These are phyloP conservation scores for Brassica incana DNA, from an alignment of 345 rosid species.

Conservation along the genomic window DNA sequence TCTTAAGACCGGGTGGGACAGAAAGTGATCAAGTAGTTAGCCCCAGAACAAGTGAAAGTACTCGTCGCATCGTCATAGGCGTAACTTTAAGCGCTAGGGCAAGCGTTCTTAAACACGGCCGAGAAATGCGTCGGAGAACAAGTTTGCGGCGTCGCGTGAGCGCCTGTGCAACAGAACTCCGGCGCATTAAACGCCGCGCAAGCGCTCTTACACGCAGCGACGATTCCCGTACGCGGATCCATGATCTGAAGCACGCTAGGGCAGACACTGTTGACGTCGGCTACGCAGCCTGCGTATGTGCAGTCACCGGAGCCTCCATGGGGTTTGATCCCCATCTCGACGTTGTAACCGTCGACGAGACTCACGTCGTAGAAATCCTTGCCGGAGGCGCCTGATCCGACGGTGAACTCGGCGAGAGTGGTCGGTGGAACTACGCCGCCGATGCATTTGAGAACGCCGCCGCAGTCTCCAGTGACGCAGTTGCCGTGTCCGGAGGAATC, in stretches of 20 bases:
- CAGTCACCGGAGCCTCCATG: conserved; percentile 71
- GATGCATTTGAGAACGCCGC: conserved; percentile 58
- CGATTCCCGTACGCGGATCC: conserved; percentile 46
- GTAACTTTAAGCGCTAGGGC: conserved; percentile 89
- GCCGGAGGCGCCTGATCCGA: conserved; percentile 39
- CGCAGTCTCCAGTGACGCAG: conserved; percentile 85
- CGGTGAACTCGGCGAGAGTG: conserved; percentile 70
- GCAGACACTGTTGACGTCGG: conserved; percentile 68
- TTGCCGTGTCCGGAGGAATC: conserved; percentile 65
- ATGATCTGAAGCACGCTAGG: conserved; percentile 60
- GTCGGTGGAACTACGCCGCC: conserved; percentile 83
- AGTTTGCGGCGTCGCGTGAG: conserved; percentile 66
- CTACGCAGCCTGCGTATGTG: conserved; percentile 70
- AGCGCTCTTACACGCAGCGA: conserved; percentile 85
- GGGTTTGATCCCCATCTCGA: conserved; percentile 68
- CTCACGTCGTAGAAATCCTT: conserved; percentile 94
- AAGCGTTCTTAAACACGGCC: conserved; percentile 73
- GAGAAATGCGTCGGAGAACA: conserved; percentile 81
- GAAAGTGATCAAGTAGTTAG: conserved; percentile 77
- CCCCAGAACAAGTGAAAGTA: conserved; percentile 74
- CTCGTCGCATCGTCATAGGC: conserved; percentile 91
- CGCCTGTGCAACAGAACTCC: conserved; percentile 80
- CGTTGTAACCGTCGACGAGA: conserved; percentile 89
- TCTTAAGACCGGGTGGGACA: conserved; percentile 47
- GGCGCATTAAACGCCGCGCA: conserved; percentile 75